Evolutionary conservation across 2,329 filamentous ascomycete species (phyloP).

Genomic region (Coleophoma crateriformis): DNA sequence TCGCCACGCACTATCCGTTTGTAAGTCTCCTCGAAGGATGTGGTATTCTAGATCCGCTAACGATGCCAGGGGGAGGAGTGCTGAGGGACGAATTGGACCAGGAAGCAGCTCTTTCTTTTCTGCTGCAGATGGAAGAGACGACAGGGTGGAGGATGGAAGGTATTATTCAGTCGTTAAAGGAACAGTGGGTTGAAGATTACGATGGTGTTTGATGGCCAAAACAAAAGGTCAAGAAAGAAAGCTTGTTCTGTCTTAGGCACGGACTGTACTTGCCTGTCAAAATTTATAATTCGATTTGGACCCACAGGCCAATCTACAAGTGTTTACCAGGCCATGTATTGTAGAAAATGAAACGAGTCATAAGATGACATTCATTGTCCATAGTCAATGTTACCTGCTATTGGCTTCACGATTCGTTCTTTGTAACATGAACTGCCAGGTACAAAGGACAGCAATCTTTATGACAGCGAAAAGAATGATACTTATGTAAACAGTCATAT

Average conservation of each 20-base stretch:
- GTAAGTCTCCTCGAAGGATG: background rate
- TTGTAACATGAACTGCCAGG: too few relatives aligned
- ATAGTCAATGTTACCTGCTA: too few relatives aligned
- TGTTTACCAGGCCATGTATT: too few relatives aligned
- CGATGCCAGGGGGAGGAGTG: background rate
- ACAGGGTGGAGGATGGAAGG: background rate
- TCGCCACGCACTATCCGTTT: background rate
- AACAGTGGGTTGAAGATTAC: background rate
- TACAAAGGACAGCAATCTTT: too few relatives aligned
- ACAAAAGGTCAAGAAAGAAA: background rate
- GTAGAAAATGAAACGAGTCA: too few relatives aligned
- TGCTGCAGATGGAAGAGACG: background rate
- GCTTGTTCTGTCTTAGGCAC: background rate
- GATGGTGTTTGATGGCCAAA: background rate
- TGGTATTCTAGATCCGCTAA: background rate
- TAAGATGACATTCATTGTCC: too few relatives aligned
- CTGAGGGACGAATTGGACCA: background rate
- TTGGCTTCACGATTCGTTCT: too few relatives aligned
- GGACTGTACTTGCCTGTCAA: too few relatives aligned
- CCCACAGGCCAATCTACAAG: too few relatives aligned
- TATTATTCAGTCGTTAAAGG: background rate
- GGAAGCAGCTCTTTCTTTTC: background rate
- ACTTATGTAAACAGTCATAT: too few relatives aligned
- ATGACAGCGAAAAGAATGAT: too few relatives aligned
- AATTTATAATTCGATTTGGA: too few relatives aligned